Evolutionary conservation across 202 grass and related monocot species (phyloP), one percentile per base, ranked within the genome.

Genomic region (Cymbopogon flexuosus): DNA sequence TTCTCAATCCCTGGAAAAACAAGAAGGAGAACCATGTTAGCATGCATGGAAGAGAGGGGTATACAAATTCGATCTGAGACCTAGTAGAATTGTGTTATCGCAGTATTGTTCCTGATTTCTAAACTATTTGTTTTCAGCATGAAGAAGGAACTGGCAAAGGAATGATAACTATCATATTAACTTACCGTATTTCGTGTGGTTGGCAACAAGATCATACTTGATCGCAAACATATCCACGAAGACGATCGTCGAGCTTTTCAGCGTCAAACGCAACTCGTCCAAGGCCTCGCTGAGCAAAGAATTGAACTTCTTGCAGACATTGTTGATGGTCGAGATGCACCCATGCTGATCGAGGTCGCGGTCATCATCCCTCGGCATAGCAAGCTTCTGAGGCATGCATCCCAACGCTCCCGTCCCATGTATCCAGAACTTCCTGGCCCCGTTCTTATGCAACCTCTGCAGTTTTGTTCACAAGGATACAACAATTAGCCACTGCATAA

Each of bases 161-260:
- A 23, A 56, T 0, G 36, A 6, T 45, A 0, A 56, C 22, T 41
- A 29, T 51, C 36, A 65, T 21, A 34, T 54, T 29, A 41, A 47
- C 85, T 82, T 82, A 90, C 88, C 88, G 0, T 90, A 75, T 71
- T 83, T 75, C 0, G 68, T 90, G 77, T 90, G 70, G 14, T 86
- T 90, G 49, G 80, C 91, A 6, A 93, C 86, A 54, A 93, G 91
- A 86, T 93, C 85, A 22, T 93, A 93, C 72, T 93, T 93, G 72
- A 93, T 90, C 0, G 88, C 75, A 3, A 90, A 93, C 68, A 93
- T 81, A 27, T 93, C 91, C 21, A 90, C 87, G 10, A 84, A 86
- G 21, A 93, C 42, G 2, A 93, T 66, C 0, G 88, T 54, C 0
- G 88, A 87, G 10, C 86, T 64, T n/a, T 68, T 84, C 62, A 90